Evolutionary conservation across 441 rosid genomes (phyloP), one percentile per base, ranked within the genome.

Genomic region (Adansonia madagascariensis): DNA sequence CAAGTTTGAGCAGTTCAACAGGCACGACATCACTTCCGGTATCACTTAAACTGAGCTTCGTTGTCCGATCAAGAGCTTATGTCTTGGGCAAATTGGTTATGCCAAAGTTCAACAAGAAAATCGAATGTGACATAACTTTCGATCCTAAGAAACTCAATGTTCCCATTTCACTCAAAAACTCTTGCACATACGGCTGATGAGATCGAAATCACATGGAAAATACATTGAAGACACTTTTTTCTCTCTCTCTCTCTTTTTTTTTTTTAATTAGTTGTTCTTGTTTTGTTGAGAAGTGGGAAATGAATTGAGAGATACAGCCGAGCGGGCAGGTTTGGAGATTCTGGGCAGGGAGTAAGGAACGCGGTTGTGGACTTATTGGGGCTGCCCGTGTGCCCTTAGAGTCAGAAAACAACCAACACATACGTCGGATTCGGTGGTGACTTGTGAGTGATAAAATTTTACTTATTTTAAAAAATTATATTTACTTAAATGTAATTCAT

Each of bases 61-160:
- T 80, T 0, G 90, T 95, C 47, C 78, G 89, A 64, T 95, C 99
- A 44, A 87, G 86, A 57, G 98, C 95, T 65, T 86, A 92, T 76
- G 95, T 96, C 52, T 64, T 95, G 88, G 99, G 99, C 10, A 90
- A 87, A 80, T 80, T 96, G 89, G 99, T 96, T 18, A 90, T 90
- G 82, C 94, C 97, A 0, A 94, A 88, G 77, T 96, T 94, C 80
- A 72, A 85, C 86, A 92, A 83, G 89, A 90, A 73, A 77, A 86
- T 95, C 44, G 86, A 81, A 7, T 95, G 99, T 78, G 80, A 80
- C 53, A 53, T 94, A 79, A 85, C 86, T 49, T 90, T 86, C 63
- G 89, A 92, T 78, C 88, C 85, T 22, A 92, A 88, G 74, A 92
- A 87, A 76, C 86, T 90, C 75, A 89, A 85, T 67, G 85, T 79